These are phyloP conservation scores for Acanthamoeba sp. DNA, from an alignment of 208 protist species.

Conservation along the genomic window DNA sequence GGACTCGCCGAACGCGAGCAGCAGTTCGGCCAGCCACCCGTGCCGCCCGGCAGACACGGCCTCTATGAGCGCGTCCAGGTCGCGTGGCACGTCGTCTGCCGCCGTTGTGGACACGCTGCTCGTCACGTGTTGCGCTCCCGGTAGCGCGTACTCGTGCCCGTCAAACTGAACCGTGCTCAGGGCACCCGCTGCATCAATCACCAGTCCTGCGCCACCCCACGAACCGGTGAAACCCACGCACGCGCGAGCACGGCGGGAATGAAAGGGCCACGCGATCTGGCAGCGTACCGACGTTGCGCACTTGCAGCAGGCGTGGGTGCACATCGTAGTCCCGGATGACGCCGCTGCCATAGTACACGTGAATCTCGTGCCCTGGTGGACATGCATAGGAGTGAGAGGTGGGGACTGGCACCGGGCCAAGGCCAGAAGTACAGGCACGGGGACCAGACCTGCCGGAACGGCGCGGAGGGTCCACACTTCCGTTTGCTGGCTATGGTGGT, in stretches of 20 bases:
- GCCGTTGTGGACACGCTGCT: too few relatives aligned
- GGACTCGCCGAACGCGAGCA: not conserved
- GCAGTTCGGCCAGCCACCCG: not conserved
- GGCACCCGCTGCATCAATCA: not conserved
- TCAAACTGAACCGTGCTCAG: not conserved
- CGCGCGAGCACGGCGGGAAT: not conserved
- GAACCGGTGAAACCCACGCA: too few relatives aligned
- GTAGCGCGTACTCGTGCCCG: not conserved
- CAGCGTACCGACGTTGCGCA: not conserved
- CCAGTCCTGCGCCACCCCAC: not conserved
- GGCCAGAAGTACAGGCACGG: not conserved
- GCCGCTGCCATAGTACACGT: constrained; percentile 20
- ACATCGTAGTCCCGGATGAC: constrained; percentile 39
- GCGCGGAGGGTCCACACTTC: constrained; percentile 30
- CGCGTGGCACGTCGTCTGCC: too few relatives aligned
- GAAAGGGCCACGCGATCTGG: not conserved
- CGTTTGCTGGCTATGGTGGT: not conserved
- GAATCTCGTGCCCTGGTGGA: constrained; percentile 15
- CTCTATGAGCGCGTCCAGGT: not conserved
- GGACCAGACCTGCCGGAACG: not conserved
- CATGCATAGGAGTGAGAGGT: not conserved
- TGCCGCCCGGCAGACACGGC: not conserved
- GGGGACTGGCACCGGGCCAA: not conserved
- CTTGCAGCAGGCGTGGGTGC: not conserved
- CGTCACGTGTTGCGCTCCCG: too few relatives aligned